Percentiles rank a stretch among this genome's conserved stretches.
Conservation (phyloP, 805 yeast species). For the Zygosaccharomyces pseudorouxii region DNA sequence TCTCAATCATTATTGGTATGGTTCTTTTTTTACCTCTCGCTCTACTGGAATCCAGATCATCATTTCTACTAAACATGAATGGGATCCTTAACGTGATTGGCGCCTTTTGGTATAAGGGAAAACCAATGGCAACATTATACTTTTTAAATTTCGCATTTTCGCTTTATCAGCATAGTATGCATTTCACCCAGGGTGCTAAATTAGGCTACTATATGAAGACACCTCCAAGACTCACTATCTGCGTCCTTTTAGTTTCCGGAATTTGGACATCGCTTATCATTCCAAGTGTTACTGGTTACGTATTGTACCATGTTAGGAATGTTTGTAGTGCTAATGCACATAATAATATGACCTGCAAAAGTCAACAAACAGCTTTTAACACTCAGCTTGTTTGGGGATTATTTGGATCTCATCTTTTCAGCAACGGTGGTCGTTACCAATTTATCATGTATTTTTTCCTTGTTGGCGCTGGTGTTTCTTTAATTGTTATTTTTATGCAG, state of each 20-base stretch:
- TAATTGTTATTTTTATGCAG: constrained; percentile 39
- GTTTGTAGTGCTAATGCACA: constrained; percentile 43
- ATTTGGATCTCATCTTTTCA: constrained; percentile 59
- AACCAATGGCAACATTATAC: constrained; percentile 57
- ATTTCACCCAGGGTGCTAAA: constrained; percentile 53
- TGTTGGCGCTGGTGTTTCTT: constrained; percentile 48
- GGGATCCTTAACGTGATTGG: constrained; percentile 60
- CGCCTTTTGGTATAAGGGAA: constrained; percentile 61
- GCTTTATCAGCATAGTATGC: constrained; percentile 50
- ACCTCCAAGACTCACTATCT: constrained; percentile 57
- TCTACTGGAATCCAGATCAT: constrained; percentile 59
- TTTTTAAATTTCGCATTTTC: constrained; percentile 53
- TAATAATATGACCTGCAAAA: constrained; percentile 47
- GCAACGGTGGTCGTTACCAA: constrained; percentile 46
- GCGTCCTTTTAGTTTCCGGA: constrained; percentile 45
- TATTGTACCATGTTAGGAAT: constrained; percentile 36
- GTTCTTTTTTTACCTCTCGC: constrained; percentile 58
- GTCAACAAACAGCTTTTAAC: constrained; percentile 43
- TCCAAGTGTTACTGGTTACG: constrained; percentile 41
- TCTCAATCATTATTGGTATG: constrained; percentile 50
- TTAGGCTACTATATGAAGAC: constrained; percentile 61
- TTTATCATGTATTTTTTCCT: constrained; percentile 55
- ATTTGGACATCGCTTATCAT: constrained; percentile 43
- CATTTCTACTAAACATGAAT: constrained; percentile 52
- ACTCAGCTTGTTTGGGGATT: constrained; percentile 61